These are phyloP conservation scores for Pythium sukuiense DNA, from an alignment of 352 stramenopile species.

Conservation along the genomic window DNA sequence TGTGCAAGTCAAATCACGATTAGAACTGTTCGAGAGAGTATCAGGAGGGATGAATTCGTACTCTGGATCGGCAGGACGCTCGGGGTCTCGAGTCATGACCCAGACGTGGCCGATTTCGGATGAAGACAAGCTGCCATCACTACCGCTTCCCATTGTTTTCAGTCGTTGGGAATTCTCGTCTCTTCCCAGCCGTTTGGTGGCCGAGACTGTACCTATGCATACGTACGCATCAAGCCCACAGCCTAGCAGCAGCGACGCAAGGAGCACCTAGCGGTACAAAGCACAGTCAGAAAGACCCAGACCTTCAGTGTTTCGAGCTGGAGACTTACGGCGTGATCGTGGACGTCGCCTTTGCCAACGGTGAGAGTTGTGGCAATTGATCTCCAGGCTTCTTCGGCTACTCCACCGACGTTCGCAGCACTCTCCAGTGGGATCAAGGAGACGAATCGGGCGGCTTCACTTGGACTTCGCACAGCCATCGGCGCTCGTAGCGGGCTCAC, in stretches of 20 bases:
- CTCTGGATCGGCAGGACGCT: slow-evolving; percentile 19
- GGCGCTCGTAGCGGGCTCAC: slow-evolving; percentile 57
- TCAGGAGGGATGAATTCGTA: slow-evolving; percentile 6
- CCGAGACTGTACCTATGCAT: slow-evolving; percentile 76
- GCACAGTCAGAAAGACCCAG: not conserved
- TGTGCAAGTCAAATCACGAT: not conserved
- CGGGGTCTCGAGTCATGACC: slow-evolving; percentile 58
- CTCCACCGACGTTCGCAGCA: slow-evolving; percentile 49
- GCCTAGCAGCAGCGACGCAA: slow-evolving; percentile 86
- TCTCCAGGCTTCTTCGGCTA: slow-evolving; percentile 74
- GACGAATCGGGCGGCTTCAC: slow-evolving; percentile 86
- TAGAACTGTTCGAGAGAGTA: too few species aligned
- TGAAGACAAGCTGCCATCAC: not conserved
- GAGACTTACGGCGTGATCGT: slow-evolving; percentile 78
- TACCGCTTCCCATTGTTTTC: not conserved
- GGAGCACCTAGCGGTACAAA: slow-evolving; percentile 47
- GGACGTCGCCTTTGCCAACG: slow-evolving; percentile 67
- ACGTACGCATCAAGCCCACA: slow-evolving; percentile 89
- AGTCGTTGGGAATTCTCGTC: not conserved
- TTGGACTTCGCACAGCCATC: slow-evolving; percentile 56
- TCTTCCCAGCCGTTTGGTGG: slow-evolving; percentile 14
- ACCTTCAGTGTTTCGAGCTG: too few species aligned
- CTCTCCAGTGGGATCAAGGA: slow-evolving; percentile 71
- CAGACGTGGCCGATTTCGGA: slow-evolving; percentile 72
- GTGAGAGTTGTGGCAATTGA: slow-evolving; percentile 71